Conservation (phyloP, 2,329 filamentous ascomycete genomes). For the Thelonectria blattea region DNA sequence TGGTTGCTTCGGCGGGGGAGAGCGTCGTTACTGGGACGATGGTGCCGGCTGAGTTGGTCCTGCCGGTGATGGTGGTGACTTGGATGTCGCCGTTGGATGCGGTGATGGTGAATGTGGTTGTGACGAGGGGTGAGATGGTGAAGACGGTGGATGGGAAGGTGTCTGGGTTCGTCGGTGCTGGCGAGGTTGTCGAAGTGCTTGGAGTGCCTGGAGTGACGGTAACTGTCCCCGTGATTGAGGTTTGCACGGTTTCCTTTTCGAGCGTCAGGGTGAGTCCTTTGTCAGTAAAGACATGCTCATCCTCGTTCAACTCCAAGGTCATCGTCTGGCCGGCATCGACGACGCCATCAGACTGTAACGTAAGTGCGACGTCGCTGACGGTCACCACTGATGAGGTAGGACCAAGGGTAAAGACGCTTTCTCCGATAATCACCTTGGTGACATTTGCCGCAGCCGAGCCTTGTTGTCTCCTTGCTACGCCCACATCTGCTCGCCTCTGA, state of each 20-base stretch:
- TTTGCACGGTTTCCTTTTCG: neutral
- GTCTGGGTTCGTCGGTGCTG: neutral
- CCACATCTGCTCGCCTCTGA: neutral
- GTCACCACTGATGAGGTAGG: neutral
- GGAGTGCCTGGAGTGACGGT: neutral
- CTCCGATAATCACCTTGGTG: conserved; percentile 3
- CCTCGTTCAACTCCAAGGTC: neutral
- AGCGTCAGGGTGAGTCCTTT: neutral
- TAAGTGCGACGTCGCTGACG: neutral
- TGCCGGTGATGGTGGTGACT: neutral
- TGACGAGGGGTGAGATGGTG: neutral
- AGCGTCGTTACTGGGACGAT: neutral
- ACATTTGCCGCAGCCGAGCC: neutral
- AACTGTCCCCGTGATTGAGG: neutral
- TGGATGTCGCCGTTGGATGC: neutral
- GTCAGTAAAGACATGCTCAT: neutral
- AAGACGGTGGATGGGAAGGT: conserved; percentile 1
- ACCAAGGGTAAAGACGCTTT: neutral
- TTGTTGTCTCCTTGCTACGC: neutral
- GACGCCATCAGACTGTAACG: neutral
- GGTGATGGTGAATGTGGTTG: neutral
- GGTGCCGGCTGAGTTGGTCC: neutral
- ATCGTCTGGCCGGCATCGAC: conserved; percentile 2
- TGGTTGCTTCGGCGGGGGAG: neutral
- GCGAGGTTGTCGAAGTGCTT: too few species aligned